A percentile compares a stretch with the other conserved stretches of the same genome.
These are phyloP conservation scores for Trichoderma sp. DNA, from an alignment of 2,329 filamentous ascomycete genomes.

Conservation along the genomic window DNA sequence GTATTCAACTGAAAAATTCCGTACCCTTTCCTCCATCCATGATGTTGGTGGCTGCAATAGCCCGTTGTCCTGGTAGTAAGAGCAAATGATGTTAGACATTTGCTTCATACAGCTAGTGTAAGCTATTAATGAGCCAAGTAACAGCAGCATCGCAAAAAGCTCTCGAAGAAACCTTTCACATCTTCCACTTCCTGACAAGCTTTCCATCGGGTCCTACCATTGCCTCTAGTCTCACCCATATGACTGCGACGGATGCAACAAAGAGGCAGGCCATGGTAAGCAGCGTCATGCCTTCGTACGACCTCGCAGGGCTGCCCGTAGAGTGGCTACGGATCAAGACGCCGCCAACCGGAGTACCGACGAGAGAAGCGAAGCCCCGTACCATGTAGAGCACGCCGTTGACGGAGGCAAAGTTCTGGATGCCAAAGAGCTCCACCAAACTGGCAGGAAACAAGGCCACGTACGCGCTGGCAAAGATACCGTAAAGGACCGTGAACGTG, in stretches of 20 bases:
- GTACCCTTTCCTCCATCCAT: not conserved
- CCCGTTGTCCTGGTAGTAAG: not conserved
- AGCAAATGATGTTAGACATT: not conserved
- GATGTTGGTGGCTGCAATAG: not conserved
- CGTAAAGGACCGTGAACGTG: conserved; percentile 4
- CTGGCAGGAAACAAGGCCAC: conserved; percentile 8
- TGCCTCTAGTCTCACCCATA: conserved; percentile 16
- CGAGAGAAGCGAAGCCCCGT: conserved; percentile 7
- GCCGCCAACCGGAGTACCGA: conserved; percentile 12
- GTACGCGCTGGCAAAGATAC: conserved; percentile 13
- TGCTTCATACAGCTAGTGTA: not conserved
- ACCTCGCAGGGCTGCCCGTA: not conserved
- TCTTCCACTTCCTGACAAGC: conserved; percentile 16
- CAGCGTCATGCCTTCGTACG: conserved; percentile 12
- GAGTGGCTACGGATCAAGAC: conserved; percentile 19
- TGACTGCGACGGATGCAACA: conserved; percentile 1
- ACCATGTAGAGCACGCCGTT: conserved; percentile 15
- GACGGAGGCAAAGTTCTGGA: conserved; percentile 4
- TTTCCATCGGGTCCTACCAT: conserved; percentile 7
- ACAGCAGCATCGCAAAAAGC: not conserved
- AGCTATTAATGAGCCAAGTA: not conserved
- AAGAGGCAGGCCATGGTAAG: not conserved
- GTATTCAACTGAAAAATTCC: not conserved
- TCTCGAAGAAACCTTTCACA: not conserved
- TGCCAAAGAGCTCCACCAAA: conserved; percentile 12